Percentiles rank a stretch among this genome's conserved stretches.
phyloP scores from a whole-genome alignment of 768 basidiomycete species.

The Chlorophyllum brunneum region DNA sequence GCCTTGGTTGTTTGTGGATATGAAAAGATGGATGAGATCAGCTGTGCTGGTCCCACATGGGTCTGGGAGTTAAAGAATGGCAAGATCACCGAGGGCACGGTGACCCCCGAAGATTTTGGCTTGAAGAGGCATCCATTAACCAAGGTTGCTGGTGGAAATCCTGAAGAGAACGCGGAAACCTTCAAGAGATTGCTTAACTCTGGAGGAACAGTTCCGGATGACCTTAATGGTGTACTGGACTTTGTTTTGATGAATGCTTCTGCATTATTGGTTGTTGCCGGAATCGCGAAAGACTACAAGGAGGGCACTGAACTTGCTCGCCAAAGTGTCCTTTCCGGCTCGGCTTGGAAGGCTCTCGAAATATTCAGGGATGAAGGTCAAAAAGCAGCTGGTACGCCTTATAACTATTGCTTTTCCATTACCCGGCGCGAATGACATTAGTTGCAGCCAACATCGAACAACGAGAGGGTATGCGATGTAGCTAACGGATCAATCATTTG shows the following conservation, averaged over 20 bases:
- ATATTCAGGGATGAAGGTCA: constrained; percentile 44
- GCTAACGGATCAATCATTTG: no score
- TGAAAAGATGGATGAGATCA: constrained; percentile 93
- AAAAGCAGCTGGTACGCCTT: constrained; percentile 19
- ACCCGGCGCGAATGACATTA: neutral
- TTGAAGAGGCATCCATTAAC: constrained; percentile 64
- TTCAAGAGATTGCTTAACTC: constrained; percentile 63
- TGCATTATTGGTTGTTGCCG: constrained; percentile 83
- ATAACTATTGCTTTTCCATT: neutral
- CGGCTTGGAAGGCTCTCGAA: constrained; percentile 55
- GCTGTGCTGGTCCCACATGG: constrained; percentile 85
- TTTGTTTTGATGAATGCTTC: constrained; percentile 92
- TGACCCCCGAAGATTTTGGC: constrained; percentile 78
- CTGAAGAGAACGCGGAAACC: constrained; percentile 75
- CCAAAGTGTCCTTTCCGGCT: constrained; percentile 54
- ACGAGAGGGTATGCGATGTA: no score
- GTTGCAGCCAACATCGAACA: neutral
- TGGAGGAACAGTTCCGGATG: constrained; percentile 49
- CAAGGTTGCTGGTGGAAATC: constrained; percentile 69
- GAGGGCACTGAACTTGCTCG: constrained; percentile 70
- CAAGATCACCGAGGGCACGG: constrained; percentile 51
- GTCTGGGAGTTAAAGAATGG: constrained; percentile 78
- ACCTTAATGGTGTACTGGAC: constrained; percentile 64
- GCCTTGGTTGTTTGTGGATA: constrained; percentile 92
- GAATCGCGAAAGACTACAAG: constrained; percentile 62